phyloP scores from a whole-genome alignment of 805 yeast genomes.

The Wickerhamomyces tratensis region DNA sequence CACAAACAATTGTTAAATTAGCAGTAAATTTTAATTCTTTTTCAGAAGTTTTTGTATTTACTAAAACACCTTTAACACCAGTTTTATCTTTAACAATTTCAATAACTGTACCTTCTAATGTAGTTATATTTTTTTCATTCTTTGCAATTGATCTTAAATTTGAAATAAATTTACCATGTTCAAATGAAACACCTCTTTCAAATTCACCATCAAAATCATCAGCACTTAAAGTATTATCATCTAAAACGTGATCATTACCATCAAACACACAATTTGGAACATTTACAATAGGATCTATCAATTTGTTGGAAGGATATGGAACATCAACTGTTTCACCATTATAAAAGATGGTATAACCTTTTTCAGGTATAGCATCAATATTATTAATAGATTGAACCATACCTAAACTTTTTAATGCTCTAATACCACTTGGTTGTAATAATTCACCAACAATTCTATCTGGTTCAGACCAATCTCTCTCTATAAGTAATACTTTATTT shows the following conservation, averaged over 20 bases:
- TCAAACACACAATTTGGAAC: constrained; percentile 46
- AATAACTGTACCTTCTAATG: constrained; percentile 78
- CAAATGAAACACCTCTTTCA: constrained; percentile 76
- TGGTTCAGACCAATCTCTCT: constrained; percentile 86
- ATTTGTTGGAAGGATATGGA: constrained; percentile 62
- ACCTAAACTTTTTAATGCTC: constrained; percentile 74
- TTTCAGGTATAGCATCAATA: constrained; percentile 67
- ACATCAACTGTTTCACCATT: constrained; percentile 47
- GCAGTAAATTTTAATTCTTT: constrained; percentile 38
- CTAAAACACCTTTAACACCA: constrained; percentile 70
- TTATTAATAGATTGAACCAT: constrained; percentile 66
- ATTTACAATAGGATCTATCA: constrained; percentile 33
- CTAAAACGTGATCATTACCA: constrained; percentile 46
- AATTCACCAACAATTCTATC: constrained; percentile 97
- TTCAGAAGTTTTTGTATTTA: constrained; percentile 32
- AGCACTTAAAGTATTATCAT: constrained; percentile 38
- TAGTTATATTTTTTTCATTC: constrained; percentile 62
- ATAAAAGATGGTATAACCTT: constrained; percentile 76
- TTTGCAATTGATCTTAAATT: constrained; percentile 68
- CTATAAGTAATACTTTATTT: constrained; percentile 62
- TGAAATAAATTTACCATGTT: constrained; percentile 80
- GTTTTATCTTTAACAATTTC: constrained; percentile 45
- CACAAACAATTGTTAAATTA: constrained; percentile 69
- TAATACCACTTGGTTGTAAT: constrained; percentile 94
- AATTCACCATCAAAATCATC: constrained; percentile 51